Base-by-base conservation (phyloP, 2,329 filamentous ascomycete genomes). In the Pseudocercospora cruenta region DNA sequence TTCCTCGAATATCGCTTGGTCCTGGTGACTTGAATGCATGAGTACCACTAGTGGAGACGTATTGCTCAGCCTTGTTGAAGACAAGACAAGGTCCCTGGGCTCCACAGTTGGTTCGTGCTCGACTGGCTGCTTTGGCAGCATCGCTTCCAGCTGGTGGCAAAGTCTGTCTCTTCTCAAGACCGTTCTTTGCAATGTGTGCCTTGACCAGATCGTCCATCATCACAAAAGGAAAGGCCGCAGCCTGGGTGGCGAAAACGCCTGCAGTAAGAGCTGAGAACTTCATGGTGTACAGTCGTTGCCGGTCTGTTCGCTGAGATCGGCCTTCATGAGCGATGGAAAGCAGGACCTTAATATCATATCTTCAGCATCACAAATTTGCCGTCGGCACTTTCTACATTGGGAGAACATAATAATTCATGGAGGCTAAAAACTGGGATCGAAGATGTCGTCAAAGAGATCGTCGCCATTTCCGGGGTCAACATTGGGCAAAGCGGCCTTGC, bases 1-100 rank as follows among this genome's bases (percentile, higher is more conserved):
- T 71, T 21, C 70, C 70, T 53, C 71, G 64, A 55, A 79, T 66
- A 43, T 68, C 63, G 36, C 57, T 61, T 21, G 60, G 43, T 10
- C 58, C 62, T 39, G 65, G 65, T 31, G 55, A 39, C 33, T 45
- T 31, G 36, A 60, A 65, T n/a, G 61, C 61, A 55, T 65, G 61
- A 12, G 59, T 45, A 22, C 62, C 59, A 58, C 55, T 64, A 10
- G 61, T 67, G 7, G 55, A 61, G 36, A 67, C 65, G 36, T 51
- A 67, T 45, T 64, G 65, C 49, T 55, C 58, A 7, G 16, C 21
- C n/a, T 45, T 54, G 22, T 67, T 43, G 58, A 64, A 64, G 26
- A 60, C 61, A 14, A 59, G 14, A 57, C 61, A 67, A 24, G 55
- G 55, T 33, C 31, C 31, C 19, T 62, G 28, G 24, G 53, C 58